A percentile compares a stretch with the other conserved stretches of the same genome.
These are phyloP conservation scores for Fraxinus cuspidata DNA, from an alignment of 257 asterid species.

Conservation along the genomic window DNA sequence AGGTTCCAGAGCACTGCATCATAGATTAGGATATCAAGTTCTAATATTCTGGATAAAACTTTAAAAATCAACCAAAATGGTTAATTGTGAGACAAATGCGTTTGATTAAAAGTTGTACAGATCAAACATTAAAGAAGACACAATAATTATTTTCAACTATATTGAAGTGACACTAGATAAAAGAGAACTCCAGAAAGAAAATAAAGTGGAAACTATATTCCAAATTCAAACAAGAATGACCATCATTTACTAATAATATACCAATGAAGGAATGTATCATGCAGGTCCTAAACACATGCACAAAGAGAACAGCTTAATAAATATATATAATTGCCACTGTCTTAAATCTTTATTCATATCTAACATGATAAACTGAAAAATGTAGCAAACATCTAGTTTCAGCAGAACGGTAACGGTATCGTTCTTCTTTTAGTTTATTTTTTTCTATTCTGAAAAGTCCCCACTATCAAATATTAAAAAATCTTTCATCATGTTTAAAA, in stretches of 20 bases:
- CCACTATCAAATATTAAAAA: constrained; percentile 14
- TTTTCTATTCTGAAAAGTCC: constrained; percentile 5
- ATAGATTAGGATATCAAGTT: constrained; percentile 31
- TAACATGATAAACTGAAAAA: neutral
- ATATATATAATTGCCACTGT: neutral
- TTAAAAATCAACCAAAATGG: neutral
- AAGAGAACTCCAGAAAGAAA: neutral
- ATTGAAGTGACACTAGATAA: constrained; percentile 6
- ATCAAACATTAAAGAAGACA: neutral
- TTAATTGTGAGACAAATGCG: neutral
- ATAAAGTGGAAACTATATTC: neutral
- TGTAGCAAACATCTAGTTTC: neutral
- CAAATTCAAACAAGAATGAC: neutral
- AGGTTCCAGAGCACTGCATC: constrained; percentile 91
- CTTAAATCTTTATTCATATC: neutral
- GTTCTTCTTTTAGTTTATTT: neutral
- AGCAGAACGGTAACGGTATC: neutral
- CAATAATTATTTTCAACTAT: constrained; percentile 8
- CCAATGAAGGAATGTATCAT: constrained; percentile 1
- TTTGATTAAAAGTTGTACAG: neutral
- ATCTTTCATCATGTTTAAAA: neutral
- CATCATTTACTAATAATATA: constrained; percentile 7
- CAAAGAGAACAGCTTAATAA: neutral
- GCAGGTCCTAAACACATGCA: neutral
- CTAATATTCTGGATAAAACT: neutral